phyloP scores from a whole-genome alignment of 306 rosid genomes.

The Nissolia schottii region DNA sequence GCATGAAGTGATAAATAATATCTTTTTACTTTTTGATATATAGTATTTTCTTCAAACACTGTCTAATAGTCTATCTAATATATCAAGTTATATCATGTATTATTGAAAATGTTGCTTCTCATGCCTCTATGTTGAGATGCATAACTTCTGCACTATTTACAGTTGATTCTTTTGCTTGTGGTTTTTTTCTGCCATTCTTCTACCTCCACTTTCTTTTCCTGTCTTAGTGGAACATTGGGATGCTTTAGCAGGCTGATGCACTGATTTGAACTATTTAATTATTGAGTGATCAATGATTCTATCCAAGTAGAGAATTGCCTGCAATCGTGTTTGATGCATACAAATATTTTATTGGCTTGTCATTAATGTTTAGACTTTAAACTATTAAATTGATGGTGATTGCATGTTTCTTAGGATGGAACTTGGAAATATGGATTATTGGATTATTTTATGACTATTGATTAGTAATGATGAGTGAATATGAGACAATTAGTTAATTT shows the following conservation, averaged over 20 bases:
- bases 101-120: background rate
- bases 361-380: too few species aligned
- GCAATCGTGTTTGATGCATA: background rate
- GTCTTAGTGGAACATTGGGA: background rate
- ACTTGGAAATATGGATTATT: too few species aligned
- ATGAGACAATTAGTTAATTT: too few species aligned
- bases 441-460: too few species aligned
- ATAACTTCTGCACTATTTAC: background rate
- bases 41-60: background rate
- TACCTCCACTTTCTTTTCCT: background rate
- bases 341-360: background rate
- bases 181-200: background rate
- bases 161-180: background rate
- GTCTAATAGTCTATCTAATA: too few species aligned
- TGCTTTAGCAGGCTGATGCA: background rate
- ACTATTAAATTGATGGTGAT: too few species aligned
- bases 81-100: background rate
- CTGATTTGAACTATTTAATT: background rate
- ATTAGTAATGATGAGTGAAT: too few species aligned
- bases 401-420: too few species aligned
- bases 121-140: background rate
- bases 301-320: background rate
- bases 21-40: background rate
- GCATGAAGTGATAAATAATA: background rate
- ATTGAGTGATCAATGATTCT: background rate